Evolutionary conservation across 2,329 filamentous ascomycete species (phyloP).

Genomic region (Apiospora rasikravindrae): DNA sequence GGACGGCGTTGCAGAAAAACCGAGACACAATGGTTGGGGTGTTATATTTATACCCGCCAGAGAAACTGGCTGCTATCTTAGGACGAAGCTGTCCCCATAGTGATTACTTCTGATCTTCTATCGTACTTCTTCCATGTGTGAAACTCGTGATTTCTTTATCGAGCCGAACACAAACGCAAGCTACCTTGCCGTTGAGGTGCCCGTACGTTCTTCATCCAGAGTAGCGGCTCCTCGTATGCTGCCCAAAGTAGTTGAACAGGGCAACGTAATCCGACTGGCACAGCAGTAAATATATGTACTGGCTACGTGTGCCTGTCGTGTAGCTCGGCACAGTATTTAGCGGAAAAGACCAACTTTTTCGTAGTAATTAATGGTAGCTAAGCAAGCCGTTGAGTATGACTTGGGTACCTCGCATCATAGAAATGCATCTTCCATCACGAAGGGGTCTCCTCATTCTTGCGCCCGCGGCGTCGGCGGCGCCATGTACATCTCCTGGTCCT

Average conservation of each 20-base stretch:
- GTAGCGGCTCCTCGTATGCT: background rate
- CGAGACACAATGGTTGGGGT: background rate
- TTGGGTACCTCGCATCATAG: no score
- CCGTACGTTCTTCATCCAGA: background rate
- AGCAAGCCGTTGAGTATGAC: background rate
- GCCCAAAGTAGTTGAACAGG: background rate
- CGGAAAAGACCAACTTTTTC: background rate
- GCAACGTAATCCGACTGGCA: background rate
- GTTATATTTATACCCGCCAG: constrained; percentile 10
- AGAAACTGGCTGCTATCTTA: background rate
- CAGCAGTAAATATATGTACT: background rate
- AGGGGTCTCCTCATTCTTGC: background rate
- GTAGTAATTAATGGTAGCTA: background rate
- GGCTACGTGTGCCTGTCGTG: no score
- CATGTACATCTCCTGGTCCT: constrained; percentile 48
- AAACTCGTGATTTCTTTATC: background rate
- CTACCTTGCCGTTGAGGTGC: background rate
- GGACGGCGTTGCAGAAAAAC: background rate
- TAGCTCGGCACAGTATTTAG: background rate
- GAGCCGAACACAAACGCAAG: background rate
- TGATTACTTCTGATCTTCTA: background rate
- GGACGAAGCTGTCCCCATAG: background rate
- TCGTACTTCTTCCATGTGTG: background rate
- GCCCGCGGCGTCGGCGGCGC: background rate
- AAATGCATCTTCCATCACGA: background rate